Evolutionary conservation across 441 rosid genomes (phyloP).

Genomic region (Pelargonium australe): DNA sequence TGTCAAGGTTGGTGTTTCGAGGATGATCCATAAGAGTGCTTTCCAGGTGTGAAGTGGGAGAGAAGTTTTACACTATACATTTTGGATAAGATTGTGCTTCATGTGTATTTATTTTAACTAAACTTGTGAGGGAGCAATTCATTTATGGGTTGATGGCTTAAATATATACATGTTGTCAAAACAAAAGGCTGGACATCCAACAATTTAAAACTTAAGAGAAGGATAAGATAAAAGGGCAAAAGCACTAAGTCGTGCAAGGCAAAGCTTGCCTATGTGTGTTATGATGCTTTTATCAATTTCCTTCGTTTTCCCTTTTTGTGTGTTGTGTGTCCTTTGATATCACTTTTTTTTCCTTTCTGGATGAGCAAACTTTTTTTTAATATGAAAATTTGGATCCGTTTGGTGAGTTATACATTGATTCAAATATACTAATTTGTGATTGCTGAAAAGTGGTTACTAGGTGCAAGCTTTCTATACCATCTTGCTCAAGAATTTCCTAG

Average conservation of each 20-base stretch:
- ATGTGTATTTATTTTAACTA: no score
- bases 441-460: conserved; percentile 6
- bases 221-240: no score
- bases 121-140: no score
- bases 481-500: conserved; percentile 13
- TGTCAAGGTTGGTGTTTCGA: no score
- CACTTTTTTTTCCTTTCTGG: background rate
- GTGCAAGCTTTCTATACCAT: conserved; percentile 10
- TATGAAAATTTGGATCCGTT: background rate
- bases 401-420: background rate
- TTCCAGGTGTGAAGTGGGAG: no score
- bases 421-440: background rate
- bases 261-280: background rate
- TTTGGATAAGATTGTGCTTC: no score
- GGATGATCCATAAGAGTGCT: no score
- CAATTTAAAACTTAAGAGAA: no score
- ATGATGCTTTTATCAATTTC: background rate
- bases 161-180: no score
- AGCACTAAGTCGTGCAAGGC: background rate
- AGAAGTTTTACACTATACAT: no score
- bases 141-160: no score
- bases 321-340: background rate
- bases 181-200: no score
- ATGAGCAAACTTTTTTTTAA: background rate
- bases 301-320: background rate